A percentile compares a stretch with the other conserved stretches of the same genome.
Conservation (phyloP, 2,329 filamentous ascomycete genomes). For the Diaporthe sp. region DNA sequence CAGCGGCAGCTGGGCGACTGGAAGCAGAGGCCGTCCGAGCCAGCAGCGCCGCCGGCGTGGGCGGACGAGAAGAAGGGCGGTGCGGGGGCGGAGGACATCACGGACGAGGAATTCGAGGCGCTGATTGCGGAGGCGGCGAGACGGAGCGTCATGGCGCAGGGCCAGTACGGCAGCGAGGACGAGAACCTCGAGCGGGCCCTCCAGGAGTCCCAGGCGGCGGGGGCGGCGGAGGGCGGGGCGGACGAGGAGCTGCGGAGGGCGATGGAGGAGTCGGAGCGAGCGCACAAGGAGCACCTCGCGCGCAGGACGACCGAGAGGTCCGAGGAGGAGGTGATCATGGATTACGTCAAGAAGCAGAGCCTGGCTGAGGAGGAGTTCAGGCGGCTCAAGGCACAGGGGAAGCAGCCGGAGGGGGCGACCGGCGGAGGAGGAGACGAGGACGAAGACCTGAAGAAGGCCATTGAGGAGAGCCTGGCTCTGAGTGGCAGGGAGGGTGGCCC, state of each 20-base stretch:
- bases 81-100: constrained; percentile 52
- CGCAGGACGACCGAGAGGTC: constrained; percentile 50
- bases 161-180: constrained; percentile 42
- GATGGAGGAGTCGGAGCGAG: constrained; percentile 58
- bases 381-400: constrained; percentile 47
- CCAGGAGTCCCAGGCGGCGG: constrained; percentile 48
- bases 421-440: constrained; percentile 49
- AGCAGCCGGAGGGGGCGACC: constrained; percentile 40
- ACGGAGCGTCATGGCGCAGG: constrained; percentile 55
- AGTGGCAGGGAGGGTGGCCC: constrained; percentile 43
- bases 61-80: constrained; percentile 47
- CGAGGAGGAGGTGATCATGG: constrained; percentile 79
- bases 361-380: constrained; percentile 72
- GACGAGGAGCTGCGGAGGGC: constrained; percentile 59
- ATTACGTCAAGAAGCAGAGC: constrained; percentile 83
- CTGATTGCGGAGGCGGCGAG: constrained; percentile 67
- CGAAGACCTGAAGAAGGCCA: constrained; percentile 64
- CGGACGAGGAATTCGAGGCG: constrained; percentile 68
- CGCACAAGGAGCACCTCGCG: constrained; percentile 55
- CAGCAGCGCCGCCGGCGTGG: constrained; percentile 41
- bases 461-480: constrained; percentile 65
- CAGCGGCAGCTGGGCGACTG: constrained; percentile 20
- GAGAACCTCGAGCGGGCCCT: constrained; percentile 52
- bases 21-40: constrained; percentile 39
- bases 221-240: constrained; percentile 43